phyloP scores from a whole-genome alignment of 345 rosid species.

The Melaleuca quinquenervia region DNA sequence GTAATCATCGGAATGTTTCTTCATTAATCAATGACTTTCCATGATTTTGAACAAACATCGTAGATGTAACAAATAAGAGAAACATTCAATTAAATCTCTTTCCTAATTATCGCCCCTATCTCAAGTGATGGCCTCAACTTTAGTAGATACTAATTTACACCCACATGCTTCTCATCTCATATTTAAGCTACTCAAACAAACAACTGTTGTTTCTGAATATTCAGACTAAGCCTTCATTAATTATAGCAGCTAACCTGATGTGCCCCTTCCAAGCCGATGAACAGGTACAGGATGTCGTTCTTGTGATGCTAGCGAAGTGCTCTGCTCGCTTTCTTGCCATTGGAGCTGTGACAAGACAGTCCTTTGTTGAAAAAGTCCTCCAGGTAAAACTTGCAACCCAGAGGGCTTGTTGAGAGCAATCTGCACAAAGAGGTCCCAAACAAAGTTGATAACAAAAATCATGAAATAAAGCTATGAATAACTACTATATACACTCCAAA shows the following conservation, averaged over 20 bases:
- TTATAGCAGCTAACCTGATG: slow-evolving; percentile 44
- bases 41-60: neutral
- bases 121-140: neutral
- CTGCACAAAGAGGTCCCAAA: slow-evolving; percentile 17
- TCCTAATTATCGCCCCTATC: neutral
- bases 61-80: neutral
- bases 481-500: neutral
- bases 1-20: slow-evolving; percentile 3
- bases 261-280: slow-evolving; percentile 91
- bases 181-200: neutral
- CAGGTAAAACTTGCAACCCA: slow-evolving; percentile 86
- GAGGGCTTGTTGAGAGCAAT: slow-evolving; percentile 89
- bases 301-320: slow-evolving; percentile 10
- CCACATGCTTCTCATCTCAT: neutral
- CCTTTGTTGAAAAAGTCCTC: slow-evolving; percentile 89
- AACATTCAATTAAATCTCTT: neutral
- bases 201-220: neutral
- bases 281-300: slow-evolving; percentile 69
- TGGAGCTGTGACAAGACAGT: slow-evolving; percentile 72
- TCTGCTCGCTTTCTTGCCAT: slow-evolving; percentile 36
- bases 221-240: neutral
- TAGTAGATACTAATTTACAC: neutral
- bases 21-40: neutral
- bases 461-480: neutral
- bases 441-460: neutral